These are phyloP conservation scores for Ochetophila trinervis DNA, from an alignment of 306 rosid genomes.

Conservation along the genomic window DNA sequence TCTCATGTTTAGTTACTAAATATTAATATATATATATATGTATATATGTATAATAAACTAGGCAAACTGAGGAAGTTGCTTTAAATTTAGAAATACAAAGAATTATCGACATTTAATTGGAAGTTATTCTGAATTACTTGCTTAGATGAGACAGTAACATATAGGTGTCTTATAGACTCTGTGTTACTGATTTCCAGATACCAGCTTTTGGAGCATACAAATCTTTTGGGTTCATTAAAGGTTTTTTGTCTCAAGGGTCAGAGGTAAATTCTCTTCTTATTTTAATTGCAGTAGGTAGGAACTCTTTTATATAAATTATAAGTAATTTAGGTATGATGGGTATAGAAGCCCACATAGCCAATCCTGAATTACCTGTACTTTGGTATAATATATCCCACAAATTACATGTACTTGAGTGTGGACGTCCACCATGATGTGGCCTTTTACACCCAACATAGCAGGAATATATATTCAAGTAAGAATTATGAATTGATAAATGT, in stretches of 20 bases:
- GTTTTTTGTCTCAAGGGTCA: slow-evolving; percentile 62
- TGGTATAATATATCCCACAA: too few relatives aligned
- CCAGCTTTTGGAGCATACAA: slow-evolving; percentile 87
- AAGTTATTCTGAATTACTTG: not conserved
- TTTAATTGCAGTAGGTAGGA: not conserved
- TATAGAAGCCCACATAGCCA: too few relatives aligned
- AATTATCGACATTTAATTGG: not conserved
- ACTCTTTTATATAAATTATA: not conserved
- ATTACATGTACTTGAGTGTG: too few relatives aligned
- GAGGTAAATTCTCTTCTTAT: slow-evolving; percentile 43
- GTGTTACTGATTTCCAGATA: slow-evolving; percentile 48
- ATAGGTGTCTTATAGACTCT: slow-evolving; percentile 9
- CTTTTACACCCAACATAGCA: not conserved
- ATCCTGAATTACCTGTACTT: too few relatives aligned
- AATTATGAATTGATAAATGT: slow-evolving; percentile 12
- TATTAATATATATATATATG: too few relatives aligned
- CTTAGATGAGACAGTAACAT: not conserved
- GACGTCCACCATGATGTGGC: too few relatives aligned
- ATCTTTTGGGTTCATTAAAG: slow-evolving; percentile 69
- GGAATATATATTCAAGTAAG: not conserved
- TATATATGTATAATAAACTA: not conserved
- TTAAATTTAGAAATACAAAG: not conserved
- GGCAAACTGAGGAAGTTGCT: not conserved
- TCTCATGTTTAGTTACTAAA: not conserved
- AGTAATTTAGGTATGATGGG: too few relatives aligned